Evolutionary conservation across 148 eudicot species (phyloP).

Genomic region (Vaccinium macrocarpon): DNA sequence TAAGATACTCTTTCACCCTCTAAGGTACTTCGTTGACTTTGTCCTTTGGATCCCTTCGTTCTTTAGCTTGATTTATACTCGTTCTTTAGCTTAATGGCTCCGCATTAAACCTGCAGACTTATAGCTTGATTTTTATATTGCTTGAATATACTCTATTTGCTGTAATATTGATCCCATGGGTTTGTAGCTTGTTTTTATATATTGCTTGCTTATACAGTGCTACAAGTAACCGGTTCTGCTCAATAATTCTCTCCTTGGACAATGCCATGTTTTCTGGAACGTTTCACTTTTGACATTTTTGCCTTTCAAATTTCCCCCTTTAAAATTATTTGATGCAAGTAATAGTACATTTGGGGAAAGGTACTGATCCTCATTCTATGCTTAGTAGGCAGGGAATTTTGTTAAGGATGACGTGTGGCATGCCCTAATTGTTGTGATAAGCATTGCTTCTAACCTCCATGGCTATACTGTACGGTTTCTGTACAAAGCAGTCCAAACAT

Average conservation of each 20-base stretch:
- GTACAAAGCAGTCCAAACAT: conserved; percentile 61
- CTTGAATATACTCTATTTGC: not conserved
- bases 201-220: not conserved
- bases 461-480: conserved; percentile 80
- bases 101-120: not conserved
- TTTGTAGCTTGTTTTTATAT: not conserved
- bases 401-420: conserved; percentile 96
- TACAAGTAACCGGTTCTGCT: not conserved
- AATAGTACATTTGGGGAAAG: not conserved
- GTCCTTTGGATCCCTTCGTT: not conserved
- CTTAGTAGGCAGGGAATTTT: conserved; percentile 83
- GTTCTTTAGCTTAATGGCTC: not conserved
- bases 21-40: not conserved
- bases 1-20: not conserved
- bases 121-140: not conserved
- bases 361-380: conserved; percentile 40
- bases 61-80: too few species aligned
- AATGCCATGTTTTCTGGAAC: not conserved
- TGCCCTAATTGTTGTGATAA: conserved; percentile 77
- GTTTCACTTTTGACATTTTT: not conserved
- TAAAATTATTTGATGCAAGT: not conserved
- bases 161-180: not conserved
- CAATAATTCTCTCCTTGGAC: conserved; percentile 1
- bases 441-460: conserved; percentile 82
- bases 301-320: not conserved